Evolutionary conservation across 2,329 filamentous ascomycete species (phyloP).

Genomic region (Coniochaeta ligniaria): DNA sequence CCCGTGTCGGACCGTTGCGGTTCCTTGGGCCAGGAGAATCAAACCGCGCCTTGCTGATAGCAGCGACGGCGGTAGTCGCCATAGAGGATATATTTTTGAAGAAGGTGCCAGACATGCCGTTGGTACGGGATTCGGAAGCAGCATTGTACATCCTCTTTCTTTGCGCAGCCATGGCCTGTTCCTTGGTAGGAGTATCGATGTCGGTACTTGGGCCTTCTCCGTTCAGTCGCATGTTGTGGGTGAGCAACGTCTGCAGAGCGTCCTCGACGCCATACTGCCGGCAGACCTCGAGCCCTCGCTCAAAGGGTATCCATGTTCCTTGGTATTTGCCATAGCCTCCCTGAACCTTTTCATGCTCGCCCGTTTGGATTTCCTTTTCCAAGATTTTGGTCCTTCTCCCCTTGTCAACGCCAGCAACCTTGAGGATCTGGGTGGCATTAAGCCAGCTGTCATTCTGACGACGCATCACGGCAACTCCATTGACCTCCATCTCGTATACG

Average conservation of each 20-base stretch:
- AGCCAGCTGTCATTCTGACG: constrained; percentile 91
- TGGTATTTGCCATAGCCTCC: constrained; percentile 99
- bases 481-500: constrained; percentile 98
- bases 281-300: constrained; percentile 87
- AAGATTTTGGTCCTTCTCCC: constrained; percentile 96
- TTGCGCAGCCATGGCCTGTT: constrained; percentile 95
- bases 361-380: constrained; percentile 94
- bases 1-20: constrained; percentile 54
- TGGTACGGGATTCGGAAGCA: constrained; percentile 59
- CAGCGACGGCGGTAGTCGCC: constrained; percentile 86
- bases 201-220: constrained; percentile 57
- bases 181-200: constrained; percentile 93
- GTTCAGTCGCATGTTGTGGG: constrained; percentile 74
- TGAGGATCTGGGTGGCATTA: constrained; percentile 96
- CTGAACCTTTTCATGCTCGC: constrained; percentile 97
- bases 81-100: constrained; percentile 96
- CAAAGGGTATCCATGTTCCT: constrained; percentile 96
- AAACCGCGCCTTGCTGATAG: constrained; percentile 92
- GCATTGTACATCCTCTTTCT: constrained; percentile 86
- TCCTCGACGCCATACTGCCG: constrained; percentile 73
- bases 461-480: constrained; percentile 90
- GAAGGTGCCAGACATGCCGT: constrained; percentile 73
- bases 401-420: constrained; percentile 95
- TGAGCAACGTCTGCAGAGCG: constrained; percentile 63
- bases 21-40: constrained; percentile 74